Conservation (phyloP, 2,329 filamentous ascomycete genomes). For the Xylaria sp. region DNA sequence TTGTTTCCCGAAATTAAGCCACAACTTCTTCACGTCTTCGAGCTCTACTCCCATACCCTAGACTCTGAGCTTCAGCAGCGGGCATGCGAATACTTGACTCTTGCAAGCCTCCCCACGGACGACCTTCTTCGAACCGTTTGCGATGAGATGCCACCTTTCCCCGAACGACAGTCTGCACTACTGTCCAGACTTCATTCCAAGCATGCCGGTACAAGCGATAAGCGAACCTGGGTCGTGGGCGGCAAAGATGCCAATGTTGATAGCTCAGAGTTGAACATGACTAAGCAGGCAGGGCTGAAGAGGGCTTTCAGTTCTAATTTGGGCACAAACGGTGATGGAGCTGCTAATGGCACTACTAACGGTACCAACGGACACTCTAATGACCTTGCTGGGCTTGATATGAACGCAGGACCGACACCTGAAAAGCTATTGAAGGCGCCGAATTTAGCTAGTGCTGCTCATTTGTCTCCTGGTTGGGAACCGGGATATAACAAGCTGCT, state of each 20-base stretch:
- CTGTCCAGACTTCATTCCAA: constrained; percentile 94
- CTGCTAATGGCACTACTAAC: constrained; percentile 57
- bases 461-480: constrained; percentile 95
- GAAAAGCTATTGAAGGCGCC: constrained; percentile 71
- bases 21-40: constrained; percentile 89
- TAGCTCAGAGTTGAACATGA: constrained; percentile 79
- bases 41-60: constrained; percentile 90
- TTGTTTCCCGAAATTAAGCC: constrained; percentile 98
- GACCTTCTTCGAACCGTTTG: constrained; percentile 92
- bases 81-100: constrained; percentile 91
- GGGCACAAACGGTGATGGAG: constrained; percentile 58
- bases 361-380: constrained; percentile 63
- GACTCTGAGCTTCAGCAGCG: constrained; percentile 96
- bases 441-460: constrained; percentile 90
- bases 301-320: constrained; percentile 79
- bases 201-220: constrained; percentile 90
- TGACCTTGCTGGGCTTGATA: constrained; percentile 85
- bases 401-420: constrained; percentile 70
- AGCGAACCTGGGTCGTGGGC: constrained; percentile 97
- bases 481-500: constrained; percentile 86
- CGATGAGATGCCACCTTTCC: constrained; percentile 99
- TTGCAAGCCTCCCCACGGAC: constrained; percentile 87
- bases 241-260: constrained; percentile 93
- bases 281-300: constrained; percentile 83
- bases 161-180: constrained; percentile 90